Base-by-base conservation (phyloP, 106 monocot genomes). In the Posidonia australis region DNA sequence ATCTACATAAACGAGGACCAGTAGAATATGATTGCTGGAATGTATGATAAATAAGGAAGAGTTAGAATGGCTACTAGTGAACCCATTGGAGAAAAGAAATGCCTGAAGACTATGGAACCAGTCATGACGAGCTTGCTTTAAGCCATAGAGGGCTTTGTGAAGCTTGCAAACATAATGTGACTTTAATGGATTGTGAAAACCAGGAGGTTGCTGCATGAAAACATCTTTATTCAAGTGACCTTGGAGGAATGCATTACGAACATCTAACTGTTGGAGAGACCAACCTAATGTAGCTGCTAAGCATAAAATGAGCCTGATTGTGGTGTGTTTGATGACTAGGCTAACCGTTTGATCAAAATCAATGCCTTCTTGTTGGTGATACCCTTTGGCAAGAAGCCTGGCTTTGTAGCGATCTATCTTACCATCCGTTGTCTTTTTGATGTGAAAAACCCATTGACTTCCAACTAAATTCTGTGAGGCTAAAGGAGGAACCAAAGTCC, bases 321-420 rank as follows among this genome's bases (percentile, higher is more conserved):
- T n/a, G n/a, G n/a, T n/a, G n/a, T n/a, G n/a, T 48, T 48, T 48
- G n/a, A 48, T 48, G 4, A 62, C 61, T 41, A 30, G 60, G 17
- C 29, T 30, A 21, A 36, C 29, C 1, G 60, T 61, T 14, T 61
- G 30, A 6, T 61, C 18, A 41, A 36, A 61, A 41, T 60, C 60
- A 2, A 61, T 2, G 7, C 60, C 17, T 0, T 13, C 19, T 17
- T 31, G 0, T 61, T 61, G 60, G 2, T 13, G 6, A 5, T 18
- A 61, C 1, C 42, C 61, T n/a, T 36, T 22, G 9, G 22, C 22
- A 41, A 62, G 6, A 42, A 62, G 61, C 5, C 6, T 5, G 4
- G 32, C 61, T 20, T 61, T 62, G n/a, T 41, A 62, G 19, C 61
- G 32, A 2, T 36, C 36, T 28, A 58, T 17, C 1, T 1, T 16